Conservation (phyloP, 371 early-diverging fungal species). For the Lichtheimia ornata region DNA sequence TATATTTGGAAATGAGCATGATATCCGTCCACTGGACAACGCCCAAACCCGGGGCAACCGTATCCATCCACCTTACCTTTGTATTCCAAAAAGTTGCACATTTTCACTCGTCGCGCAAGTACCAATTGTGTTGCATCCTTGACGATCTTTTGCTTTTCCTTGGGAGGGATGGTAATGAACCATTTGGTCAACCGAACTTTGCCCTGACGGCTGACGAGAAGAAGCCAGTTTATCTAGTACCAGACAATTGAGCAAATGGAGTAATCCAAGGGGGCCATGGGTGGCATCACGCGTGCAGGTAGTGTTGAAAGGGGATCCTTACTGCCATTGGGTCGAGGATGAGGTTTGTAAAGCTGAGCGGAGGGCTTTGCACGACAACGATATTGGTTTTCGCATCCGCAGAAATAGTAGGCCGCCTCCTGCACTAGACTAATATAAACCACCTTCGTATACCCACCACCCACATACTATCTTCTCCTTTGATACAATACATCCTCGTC, state of each 20-base stretch:
- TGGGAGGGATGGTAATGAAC: conserved; percentile 88
- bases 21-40: neutral
- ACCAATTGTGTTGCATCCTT: conserved; percentile 94
- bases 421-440: too few species aligned
- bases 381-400: too few species aligned
- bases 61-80: conserved; percentile 63
- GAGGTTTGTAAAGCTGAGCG: too few species aligned
- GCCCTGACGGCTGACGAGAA: conserved; percentile 75
- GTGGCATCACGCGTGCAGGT: neutral
- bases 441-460: too few species aligned
- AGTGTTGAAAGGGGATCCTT: neutral
- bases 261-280: neutral
- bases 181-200: conserved; percentile 96
- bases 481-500: too few species aligned
- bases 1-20: neutral
- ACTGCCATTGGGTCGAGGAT: neutral
- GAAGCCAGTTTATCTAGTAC: conserved; percentile 71
- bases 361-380: too few species aligned
- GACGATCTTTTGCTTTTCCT: conserved; percentile 93
- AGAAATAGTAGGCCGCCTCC: too few species aligned
- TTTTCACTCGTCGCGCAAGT: conserved; percentile 86
- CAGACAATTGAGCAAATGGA: neutral
- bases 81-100: conserved; percentile 98
- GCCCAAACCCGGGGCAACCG: neutral
- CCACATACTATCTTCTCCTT: too few species aligned